Evolutionary conservation across 768 basidiomycete genomes (phyloP), one percentile per base, ranked within the genome.

Genomic region (Ephemerocybe angulata): DNA sequence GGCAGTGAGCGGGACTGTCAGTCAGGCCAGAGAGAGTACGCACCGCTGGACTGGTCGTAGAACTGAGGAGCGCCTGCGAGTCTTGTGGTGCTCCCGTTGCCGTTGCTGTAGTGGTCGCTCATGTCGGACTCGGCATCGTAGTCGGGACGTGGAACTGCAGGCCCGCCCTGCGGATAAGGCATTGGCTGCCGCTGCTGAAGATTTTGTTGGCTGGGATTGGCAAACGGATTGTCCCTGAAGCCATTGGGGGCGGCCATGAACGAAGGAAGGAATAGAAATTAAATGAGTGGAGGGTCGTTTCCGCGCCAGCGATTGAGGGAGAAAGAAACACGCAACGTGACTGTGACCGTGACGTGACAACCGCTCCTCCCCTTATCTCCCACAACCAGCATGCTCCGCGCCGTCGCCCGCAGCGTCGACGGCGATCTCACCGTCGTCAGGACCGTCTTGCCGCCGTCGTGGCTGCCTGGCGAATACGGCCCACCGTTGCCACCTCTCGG

Each of bases 11-110:
- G 41, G 33, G 43, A 52, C 50, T 30, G 57, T 52, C 29, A 35
- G 19, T 24, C 47, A 35, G 50, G 41, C 42, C 38, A 22, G 25
- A 51, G 30, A 49, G 15, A 30, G 28, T 38, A 55, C 55, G 17
- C 28, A 71, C 70, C 64, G 59, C 69, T 62, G 48, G 59, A 66
- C 55, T 73, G 71, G 55, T 77, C 72, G 51, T 73, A 73, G 59
- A 70, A 76, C 41, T 62, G 71, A 51, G 74, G 71, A 44, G 73
- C 76, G 55, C 73, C 72, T 30, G 81, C 80, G 50, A 85, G 76
- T 60, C 81, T 74, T 37, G 83, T 77, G 0, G 80, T 79, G 63
- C 81, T 82, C n/a, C 76, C 76, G 60, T 76, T 81, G 52, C 72
- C 70, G 49, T 72, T 73, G 57, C 62, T 67, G 67, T 83, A 84